Evolutionary conservation across 345 rosid genomes (phyloP), one percentile per base, ranked within the genome.

Genomic region (Microthlaspi erraticum): DNA sequence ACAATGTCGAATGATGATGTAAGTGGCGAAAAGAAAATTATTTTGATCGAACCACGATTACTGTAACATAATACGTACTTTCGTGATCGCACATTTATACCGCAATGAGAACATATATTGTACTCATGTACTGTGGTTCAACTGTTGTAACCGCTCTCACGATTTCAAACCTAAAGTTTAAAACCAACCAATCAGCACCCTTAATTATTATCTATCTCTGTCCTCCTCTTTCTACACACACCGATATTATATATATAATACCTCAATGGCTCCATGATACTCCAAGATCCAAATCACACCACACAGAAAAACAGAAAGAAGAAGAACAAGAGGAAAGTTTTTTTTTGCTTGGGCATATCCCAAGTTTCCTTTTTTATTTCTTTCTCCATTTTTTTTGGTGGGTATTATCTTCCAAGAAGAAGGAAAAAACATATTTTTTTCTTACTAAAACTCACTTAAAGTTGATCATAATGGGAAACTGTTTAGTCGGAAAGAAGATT

Each of bases 271-370:
- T 60, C 36, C 75, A 52, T 59, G 23, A 44, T 32, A 36, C 37
- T 36, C 2, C 33, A 55, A 69, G 37, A 70, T 70, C 60, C 13
- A 55, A 34, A 54, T 54, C 59, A 4, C 31, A 43, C 23, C 36
- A 45, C 59, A 50, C 42, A 29, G 5, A 64, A 38, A 33, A 33
- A 38, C 4, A 29, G n/a, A 60, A 17, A 42, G 5, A 60, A 31
- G 32, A 49, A 50, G 48, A 60, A 66, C 7, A 59, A 50, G 53
- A 19, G 26, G 34, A 57, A 64, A 36, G 54, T 5, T 64, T 73
- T 20, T 72, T 73, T 73, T 73, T 72, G 58, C 72, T 57, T 66
- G 72, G 78, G 78, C 13, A 41, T 58, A 56, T 48, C 72, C 77
- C 67, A 66, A 73, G 77, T 74, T 73, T 58, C 72, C 55, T 50